A percentile compares a stretch with the other conserved stretches of the same genome.
These are phyloP conservation scores for Globisporangium ultimum DNA, from an alignment of 352 stramenopile genomes.

Conservation along the genomic window DNA sequence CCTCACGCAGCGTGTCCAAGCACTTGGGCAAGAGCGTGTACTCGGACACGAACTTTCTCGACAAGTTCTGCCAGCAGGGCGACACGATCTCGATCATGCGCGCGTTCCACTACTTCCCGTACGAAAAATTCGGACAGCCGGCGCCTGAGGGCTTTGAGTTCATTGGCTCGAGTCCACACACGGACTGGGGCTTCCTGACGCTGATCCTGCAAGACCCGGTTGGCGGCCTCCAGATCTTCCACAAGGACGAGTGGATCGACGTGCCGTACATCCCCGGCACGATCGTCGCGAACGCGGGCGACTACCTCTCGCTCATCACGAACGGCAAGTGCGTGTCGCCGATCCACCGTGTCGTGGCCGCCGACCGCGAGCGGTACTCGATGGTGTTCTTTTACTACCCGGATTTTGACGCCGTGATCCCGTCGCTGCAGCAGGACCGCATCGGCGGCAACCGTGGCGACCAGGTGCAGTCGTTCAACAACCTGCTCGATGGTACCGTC, in stretches of 20 bases:
- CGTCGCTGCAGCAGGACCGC: slow-evolving; percentile 21
- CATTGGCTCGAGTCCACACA: slow-evolving; percentile 81
- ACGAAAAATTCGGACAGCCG: slow-evolving; percentile 43
- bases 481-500: slow-evolving; percentile 65
- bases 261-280: slow-evolving; percentile 71
- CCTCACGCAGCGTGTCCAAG: slow-evolving; percentile 46
- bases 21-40: slow-evolving; percentile 55
- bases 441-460: slow-evolving; percentile 40
- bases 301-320: slow-evolving; percentile 79
- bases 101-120: slow-evolving; percentile 84
- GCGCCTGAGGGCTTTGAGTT: slow-evolving; percentile 55
- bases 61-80: slow-evolving; percentile 53
- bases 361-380: slow-evolving; percentile 73
- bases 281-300: slow-evolving; percentile 74
- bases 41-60: slow-evolving; percentile 40
- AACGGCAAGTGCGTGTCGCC: slow-evolving; percentile 59
- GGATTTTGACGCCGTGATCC: slow-evolving; percentile 72
- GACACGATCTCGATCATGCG: slow-evolving; percentile 86
- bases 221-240: slow-evolving; percentile 67
- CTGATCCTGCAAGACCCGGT: slow-evolving; percentile 79
- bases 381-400: slow-evolving; percentile 88
- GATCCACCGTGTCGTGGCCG: slow-evolving; percentile 68
- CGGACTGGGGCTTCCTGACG: slow-evolving; percentile 82
- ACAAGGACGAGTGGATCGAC: slow-evolving; percentile 67
- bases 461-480: slow-evolving; percentile 53